Conservation (phyloP, 257 asterid species). For the Linderniella brevidens region DNA sequence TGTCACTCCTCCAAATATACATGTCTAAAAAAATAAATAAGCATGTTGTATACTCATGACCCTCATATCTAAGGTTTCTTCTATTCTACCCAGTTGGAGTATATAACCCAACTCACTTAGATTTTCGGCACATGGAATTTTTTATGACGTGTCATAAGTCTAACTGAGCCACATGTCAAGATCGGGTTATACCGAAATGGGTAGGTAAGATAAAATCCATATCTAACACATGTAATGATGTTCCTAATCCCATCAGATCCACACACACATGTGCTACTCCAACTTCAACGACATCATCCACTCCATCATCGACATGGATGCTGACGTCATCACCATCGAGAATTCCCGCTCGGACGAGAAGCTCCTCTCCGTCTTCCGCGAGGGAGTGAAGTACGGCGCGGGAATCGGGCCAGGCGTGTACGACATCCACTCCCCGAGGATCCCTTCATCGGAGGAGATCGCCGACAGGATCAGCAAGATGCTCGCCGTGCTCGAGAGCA, state of each 20-base stretch:
- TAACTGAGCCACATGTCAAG: too few relatives aligned
- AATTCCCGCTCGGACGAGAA: slow-evolving; percentile 79
- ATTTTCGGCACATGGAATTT: too few relatives aligned
- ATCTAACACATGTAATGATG: too few relatives aligned
- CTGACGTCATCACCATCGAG: slow-evolving; percentile 71
- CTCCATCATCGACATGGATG: slow-evolving; percentile 71
- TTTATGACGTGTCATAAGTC: too few relatives aligned
- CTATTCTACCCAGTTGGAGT: too few relatives aligned
- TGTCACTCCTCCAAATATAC: too few relatives aligned
- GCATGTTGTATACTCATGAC: too few relatives aligned
- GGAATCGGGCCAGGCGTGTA: slow-evolving; percentile 82
- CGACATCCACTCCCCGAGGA: slow-evolving; percentile 73
- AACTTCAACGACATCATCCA: slow-evolving; percentile 75
- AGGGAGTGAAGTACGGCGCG: slow-evolving; percentile 69
- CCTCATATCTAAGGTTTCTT: too few relatives aligned
- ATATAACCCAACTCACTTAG: background rate
- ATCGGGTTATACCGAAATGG: too few relatives aligned
- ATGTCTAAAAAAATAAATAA: too few relatives aligned
- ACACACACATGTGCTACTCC: slow-evolving; percentile 86
- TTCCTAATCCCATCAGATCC: slow-evolving; percentile 34
- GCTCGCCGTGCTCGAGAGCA: slow-evolving; percentile 71
- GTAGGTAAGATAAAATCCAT: too few relatives aligned
- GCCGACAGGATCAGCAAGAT: slow-evolving; percentile 56
- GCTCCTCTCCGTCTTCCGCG: slow-evolving; percentile 70
- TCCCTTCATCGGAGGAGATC: slow-evolving; percentile 56